Base-by-base conservation (phyloP, 306 rosid species). In the Lathyrus sativus region DNA sequence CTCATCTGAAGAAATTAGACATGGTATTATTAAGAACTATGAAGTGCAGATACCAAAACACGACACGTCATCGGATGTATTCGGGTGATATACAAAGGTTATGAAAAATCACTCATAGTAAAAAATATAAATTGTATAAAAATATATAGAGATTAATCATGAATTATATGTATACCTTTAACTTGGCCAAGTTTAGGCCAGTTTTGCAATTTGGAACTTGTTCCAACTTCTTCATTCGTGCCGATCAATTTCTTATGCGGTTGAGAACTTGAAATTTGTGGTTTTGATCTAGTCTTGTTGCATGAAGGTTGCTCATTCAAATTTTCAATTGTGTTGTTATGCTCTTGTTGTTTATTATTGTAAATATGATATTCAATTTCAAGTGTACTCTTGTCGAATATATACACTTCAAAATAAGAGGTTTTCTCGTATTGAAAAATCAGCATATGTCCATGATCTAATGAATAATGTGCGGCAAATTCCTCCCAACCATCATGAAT, bases 401-500 rank as follows among this genome's bases (percentile, higher is more conserved):
- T 38, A 3, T 61, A 8, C 6, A 61, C 49, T 4, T 19, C 10
- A 61, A 61, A 61, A 15, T 10, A 33, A 37, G 15, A 38, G 9
- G 48, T 10, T 61, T 60, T 17, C 2, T 37, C 31, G 6, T 10
- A 37, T 17, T 61, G 9, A 61, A 61, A 37, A 0, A 38, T 0
- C 14, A 38, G 3, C 48, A 61, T 17, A 46, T 61, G 10, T 8
- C 66, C 66, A 11, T 37, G 5, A 10, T 10, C 29, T 18, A 70
- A 13, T 3, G 74, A 55, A 11, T 70, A 70, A 31, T 42, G 38
- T 70, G 5, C 29, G 9, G 48, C 67, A 4, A 70, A 70, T 15
- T 70, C 74, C 7, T 56, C 15, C 65, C 43, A 70, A 42, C 74
- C 74, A 11, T 70, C 42, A 11, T 56, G n/a, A 56, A 70, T 22